Evolutionary conservation across 1,139 yeast species (phyloP).

Genomic region (Protomyces pachydermus): DNA sequence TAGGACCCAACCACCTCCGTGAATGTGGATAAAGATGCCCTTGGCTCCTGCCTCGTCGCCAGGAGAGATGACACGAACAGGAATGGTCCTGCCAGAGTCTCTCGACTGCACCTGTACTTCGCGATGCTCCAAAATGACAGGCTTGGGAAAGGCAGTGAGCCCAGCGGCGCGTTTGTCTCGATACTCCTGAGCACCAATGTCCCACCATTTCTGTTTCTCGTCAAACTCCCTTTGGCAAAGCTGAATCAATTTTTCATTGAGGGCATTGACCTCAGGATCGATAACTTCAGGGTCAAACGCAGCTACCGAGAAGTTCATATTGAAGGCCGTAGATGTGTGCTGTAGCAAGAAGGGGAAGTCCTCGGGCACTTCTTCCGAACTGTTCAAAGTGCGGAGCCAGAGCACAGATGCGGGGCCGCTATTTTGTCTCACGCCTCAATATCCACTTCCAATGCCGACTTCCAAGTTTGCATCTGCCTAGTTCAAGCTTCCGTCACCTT

Average conservation of each 20-base stretch:
- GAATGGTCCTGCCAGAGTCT: background rate
- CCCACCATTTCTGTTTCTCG: slow-evolving; percentile 1
- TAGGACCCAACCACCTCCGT: slow-evolving; percentile 15
- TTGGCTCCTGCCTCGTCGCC: background rate
- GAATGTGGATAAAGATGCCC: slow-evolving; percentile 7
- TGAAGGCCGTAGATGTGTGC: background rate
- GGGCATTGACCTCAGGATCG: background rate
- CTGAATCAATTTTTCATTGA: background rate
- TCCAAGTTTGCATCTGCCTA: too few species aligned
- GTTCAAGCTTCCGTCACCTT: background rate
- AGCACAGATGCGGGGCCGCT: background rate
- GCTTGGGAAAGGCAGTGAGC: slow-evolving; percentile 14
- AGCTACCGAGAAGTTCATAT: background rate
- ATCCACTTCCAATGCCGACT: too few species aligned
- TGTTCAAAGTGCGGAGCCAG: background rate
- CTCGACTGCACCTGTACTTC: slow-evolving; percentile 1
- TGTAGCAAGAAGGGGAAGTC: background rate
- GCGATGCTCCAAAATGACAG: background rate
- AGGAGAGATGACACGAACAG: background rate
- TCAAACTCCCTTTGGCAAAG: slow-evolving; percentile 2
- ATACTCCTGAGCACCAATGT: slow-evolving; percentile 5
- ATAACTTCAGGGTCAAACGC: background rate
- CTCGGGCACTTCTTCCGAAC: background rate
- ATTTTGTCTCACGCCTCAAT: background rate
- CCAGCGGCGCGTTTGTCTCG: slow-evolving; percentile 7